Evolutionary conservation across 495 filamentous ascomycete genomes (phyloP), one percentile per base, ranked within the genome.

Genomic region (Xylaria grammica): DNA sequence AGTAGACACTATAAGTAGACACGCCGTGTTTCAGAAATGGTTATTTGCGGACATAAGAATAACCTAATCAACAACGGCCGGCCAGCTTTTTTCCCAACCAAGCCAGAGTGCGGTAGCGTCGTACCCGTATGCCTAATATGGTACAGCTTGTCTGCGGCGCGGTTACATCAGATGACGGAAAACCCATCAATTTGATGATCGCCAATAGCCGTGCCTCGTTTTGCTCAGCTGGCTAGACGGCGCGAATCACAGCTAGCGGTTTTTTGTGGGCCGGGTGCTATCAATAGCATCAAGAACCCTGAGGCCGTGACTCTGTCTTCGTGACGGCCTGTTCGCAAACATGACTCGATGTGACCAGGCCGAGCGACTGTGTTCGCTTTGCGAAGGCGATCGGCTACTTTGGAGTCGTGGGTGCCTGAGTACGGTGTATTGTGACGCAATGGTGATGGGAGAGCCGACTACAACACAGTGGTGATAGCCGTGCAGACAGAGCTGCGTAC

Each of bases 231-330:
- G 40, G 61, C 51, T 32, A 38, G 38, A 56, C 5, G 22, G 52
- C 40, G 57, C 50, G 29, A 57, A 63, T 50, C 38, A 63, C 26
- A 34, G 60, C 26, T 10, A 24, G 26, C n/a, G n/a, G 13, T 22
- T 34, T 55, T 48, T 49, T 57, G 52, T 63, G 61, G 61, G 24
- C 8, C 44, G 24, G 8, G n/a, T 46, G 61, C 61, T 63, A 63
- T 63, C 52, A 57, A 63, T 63, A 63, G 61, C 38, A 63, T 57
- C 49, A 63, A 2, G 38, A 49, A 11, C 45, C 24, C 10, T 60
- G 57, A 24, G 4, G 27, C 42, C 27, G 36, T 29, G 52, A 57
- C 17, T 8, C 49, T 40, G 38, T 40, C 27, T 29, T 36, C 38
- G 32, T 54, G 49, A 27, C 59, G 26, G 36, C 36, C 20, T 62